Evolutionary conservation across 2,329 filamentous ascomycete species (phyloP), one percentile per base, ranked within the genome.

Genomic region (Phyllosticta ampelicida): DNA sequence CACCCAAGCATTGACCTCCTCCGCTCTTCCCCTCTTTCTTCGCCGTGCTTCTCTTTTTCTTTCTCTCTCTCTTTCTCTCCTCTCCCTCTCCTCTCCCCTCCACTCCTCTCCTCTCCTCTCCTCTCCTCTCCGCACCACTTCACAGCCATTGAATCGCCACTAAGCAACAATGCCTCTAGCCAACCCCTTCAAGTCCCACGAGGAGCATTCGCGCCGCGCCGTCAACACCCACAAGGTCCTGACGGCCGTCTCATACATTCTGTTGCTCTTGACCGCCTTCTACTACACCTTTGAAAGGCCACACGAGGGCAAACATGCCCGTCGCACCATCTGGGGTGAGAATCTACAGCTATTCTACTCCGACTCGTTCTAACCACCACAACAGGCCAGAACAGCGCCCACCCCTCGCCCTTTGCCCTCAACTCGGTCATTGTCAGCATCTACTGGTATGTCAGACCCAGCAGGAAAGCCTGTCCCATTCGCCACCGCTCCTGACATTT

Each of bases 111-210:
- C 20, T 20, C 44, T 55, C 30, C 44, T 21, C 26, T 13, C 10
- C 36, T 28, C 23, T n/a, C 10, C 21, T 16, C 9, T 4, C 6
- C 11, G 29, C 18, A 11, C 21, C 49, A 18, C 49, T 4, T n/a
- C n/a, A n/a, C n/a, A n/a, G n/a, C 18, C 49, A 51, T 16, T 16
- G 9, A 51, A 3, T 51, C 19, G 21, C 18, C 49, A 21, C 19
- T 18, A 6, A 54, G 36, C 53, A 28, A 48, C 13, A 49, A 21
- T 19, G 23, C 11, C 20, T 10, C 20, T 10, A 88, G 86, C 83
- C 69, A 94, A 94, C 71, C 89, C 89, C 26, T 94, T 94, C 74
- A 77, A 80, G 60, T 84, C 80, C 72, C 83, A 83, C 66, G 86
- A 90, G 60, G 78, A 81, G 18, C 85, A 89, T 68, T 78, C 78